Base-by-base conservation (phyloP, 1,284 basidiomycete species). In the Coniferiporia sulphurascens region DNA sequence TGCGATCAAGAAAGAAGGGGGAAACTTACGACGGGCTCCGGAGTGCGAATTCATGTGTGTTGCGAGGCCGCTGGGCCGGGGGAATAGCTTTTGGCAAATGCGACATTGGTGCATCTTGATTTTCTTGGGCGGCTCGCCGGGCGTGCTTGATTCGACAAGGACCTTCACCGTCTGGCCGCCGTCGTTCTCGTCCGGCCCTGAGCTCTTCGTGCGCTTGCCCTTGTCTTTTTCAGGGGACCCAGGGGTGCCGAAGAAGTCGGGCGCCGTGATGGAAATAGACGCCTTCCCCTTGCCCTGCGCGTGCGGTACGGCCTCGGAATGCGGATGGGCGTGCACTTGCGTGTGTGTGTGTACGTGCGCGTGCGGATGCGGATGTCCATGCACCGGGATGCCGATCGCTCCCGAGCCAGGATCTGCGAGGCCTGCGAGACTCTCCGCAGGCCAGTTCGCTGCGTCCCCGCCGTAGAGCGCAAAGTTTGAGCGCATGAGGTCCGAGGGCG, bases 41-140 rank as follows among this genome's bases (percentile, higher is more conserved):
- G 81, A 85, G 68, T 89, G 86, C 43, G 82, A 83, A 63, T 86
- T 83, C 84, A 87, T 87, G 71, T 89, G 86, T 10, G 86, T 87
- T 54, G 76, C 75, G 49, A 89, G 74, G n/a, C 83, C 85, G 62
- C 84, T 86, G 0, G 86, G 86, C 35, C 82, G 74, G 57, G 82
- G 83, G 68, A 87, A 87, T 45, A 76, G 69, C 69, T 86, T 86
- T 45, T 73, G 68, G 67, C 84, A 86, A 3, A 84, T 73, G 21
- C 69, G 70, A 67, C 84, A 83, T 62, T 74, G 72, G 67, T 81
- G 80, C 75, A 81, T 79, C 69, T 81, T 81, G 36, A 75, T 73
- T 67, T 76, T 77, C 67, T 77, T 77, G 58, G 61, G 61, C 19
- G 61, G 61, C 52, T 62, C 57, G 17, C 61, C 61, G 38, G 60